A percentile compares a stretch with the other conserved stretches of the same genome.
Evolutionary conservation across 176 grass and related monocot genomes (phyloP).

Genomic region (Carex kokanica): DNA sequence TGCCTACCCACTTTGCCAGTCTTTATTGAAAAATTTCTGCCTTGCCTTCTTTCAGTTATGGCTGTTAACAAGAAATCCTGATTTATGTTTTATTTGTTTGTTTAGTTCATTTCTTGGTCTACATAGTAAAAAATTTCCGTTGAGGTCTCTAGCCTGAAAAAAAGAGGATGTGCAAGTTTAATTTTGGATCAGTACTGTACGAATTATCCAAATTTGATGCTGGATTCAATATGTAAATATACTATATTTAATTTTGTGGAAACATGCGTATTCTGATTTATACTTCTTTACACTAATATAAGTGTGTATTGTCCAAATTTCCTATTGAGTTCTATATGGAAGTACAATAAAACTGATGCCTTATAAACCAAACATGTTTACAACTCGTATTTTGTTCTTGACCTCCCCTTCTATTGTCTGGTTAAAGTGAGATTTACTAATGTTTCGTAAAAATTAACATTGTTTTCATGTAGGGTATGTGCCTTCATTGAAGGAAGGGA

Average conservation of each 20-base stretch:
- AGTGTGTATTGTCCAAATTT: not conserved
- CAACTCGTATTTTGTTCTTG: not conserved
- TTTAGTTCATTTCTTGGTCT: not conserved
- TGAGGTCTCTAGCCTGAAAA: not conserved
- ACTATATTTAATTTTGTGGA: not conserved
- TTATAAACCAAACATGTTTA: not conserved
- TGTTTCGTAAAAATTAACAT: not conserved
- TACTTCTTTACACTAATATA: not conserved
- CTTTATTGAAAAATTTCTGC: not conserved
- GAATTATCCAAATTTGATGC: not conserved
- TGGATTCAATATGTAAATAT: not conserved
- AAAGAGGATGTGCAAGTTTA: too few species aligned
- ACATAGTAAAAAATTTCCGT: not conserved
- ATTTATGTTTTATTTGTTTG: not conserved
- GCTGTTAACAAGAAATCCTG: not conserved
- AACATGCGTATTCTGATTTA: not conserved
- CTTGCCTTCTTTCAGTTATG: not conserved
- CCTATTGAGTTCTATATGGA: not conserved
- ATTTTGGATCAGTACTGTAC: too few species aligned
- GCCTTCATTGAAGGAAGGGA: constrained; percentile 89
- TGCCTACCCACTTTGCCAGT: not conserved
- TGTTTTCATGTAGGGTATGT: constrained; percentile 64
- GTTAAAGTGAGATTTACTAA: not conserved
- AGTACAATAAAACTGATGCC: constrained; percentile 6
- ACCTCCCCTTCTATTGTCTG: not conserved